phyloP scores from a whole-genome alignment of 1,284 basidiomycete genomes.

The Cerrena zonata region DNA sequence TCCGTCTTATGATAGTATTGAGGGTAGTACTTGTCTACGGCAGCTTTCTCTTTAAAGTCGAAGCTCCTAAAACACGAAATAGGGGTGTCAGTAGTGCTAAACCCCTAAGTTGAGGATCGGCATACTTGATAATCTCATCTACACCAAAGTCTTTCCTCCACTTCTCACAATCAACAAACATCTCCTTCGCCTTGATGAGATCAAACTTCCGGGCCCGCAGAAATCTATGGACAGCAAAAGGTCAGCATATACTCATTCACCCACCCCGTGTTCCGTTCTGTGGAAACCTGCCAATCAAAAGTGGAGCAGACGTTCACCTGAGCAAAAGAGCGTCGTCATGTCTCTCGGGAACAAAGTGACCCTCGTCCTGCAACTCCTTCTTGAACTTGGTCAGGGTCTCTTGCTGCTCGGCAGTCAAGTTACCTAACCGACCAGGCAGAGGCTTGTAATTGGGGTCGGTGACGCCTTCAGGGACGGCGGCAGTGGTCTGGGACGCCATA shows the following conservation, averaged over 20 bases:
- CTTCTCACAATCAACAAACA: slow-evolving; percentile 80
- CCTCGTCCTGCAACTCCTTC: slow-evolving; percentile 60
- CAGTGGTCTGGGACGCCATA: slow-evolving; percentile 35
- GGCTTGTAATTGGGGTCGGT: slow-evolving; percentile 69
- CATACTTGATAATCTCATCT: slow-evolving; percentile 80
- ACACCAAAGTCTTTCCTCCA: slow-evolving; percentile 90
- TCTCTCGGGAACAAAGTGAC: slow-evolving; percentile 57
- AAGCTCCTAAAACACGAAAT: slow-evolving; percentile 56
- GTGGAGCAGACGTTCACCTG: slow-evolving; percentile 49
- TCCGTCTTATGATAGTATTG: slow-evolving; percentile 96
- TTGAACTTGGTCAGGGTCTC: slow-evolving; percentile 70
- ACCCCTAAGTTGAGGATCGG: slow-evolving; percentile 10
- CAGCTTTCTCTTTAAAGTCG: slow-evolving; percentile 78
- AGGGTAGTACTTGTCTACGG: slow-evolving; percentile 90
- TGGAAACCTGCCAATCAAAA: no score
- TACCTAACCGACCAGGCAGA: slow-evolving; percentile 74
- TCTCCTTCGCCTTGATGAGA: slow-evolving; percentile 72
- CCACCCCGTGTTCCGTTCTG: no score
- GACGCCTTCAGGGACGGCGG: slow-evolving; percentile 53
- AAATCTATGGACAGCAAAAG: slow-evolving; percentile 52
- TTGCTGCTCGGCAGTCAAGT: slow-evolving; percentile 70
- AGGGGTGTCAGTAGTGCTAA: neutral
- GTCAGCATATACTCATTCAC: no score
- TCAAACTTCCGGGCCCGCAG: slow-evolving; percentile 93
- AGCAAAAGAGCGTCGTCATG: slow-evolving; percentile 81